Conservation (phyloP, 257 asterid genomes). For the Solanum virginianum region DNA sequence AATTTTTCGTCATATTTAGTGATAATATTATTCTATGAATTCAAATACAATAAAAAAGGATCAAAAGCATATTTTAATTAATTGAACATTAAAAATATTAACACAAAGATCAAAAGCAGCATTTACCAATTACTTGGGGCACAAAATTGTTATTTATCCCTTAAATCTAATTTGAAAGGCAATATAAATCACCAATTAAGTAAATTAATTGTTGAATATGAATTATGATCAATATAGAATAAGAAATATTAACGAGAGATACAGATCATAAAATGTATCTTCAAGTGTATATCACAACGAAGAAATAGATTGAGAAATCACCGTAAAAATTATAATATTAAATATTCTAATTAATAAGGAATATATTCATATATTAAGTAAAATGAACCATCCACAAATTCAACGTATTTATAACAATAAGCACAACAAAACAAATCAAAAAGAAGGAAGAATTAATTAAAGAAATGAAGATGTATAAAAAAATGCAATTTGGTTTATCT, state of each 20-base stretch:
- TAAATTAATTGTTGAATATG: neutral
- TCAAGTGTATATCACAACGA: no score
- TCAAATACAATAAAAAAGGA: neutral
- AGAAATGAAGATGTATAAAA: neutral
- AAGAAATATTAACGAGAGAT: no score
- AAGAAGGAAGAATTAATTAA: neutral
- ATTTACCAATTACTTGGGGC: neutral
- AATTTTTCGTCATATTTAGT: neutral
- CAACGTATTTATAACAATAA: no score
- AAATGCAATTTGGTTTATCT: neutral
- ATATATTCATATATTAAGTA: no score
- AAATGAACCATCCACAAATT: no score
- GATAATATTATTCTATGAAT: neutral
- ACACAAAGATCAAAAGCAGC: neutral
- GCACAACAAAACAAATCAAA: neutral
- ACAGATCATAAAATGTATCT: no score
- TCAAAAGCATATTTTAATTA: neutral
- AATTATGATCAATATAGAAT: no score
- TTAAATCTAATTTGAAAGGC: neutral
- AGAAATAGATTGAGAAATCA: no score
- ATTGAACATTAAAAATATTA: neutral
- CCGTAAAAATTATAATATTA: fast-evolving
- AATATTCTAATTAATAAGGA: no score
- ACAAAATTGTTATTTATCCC: neutral
- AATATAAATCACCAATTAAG: neutral